Percentiles rank a stretch among this genome's conserved stretches.
Evolutionary conservation across 1,284 basidiomycete species (phyloP).

Genomic region (Wallemia hederae): DNA sequence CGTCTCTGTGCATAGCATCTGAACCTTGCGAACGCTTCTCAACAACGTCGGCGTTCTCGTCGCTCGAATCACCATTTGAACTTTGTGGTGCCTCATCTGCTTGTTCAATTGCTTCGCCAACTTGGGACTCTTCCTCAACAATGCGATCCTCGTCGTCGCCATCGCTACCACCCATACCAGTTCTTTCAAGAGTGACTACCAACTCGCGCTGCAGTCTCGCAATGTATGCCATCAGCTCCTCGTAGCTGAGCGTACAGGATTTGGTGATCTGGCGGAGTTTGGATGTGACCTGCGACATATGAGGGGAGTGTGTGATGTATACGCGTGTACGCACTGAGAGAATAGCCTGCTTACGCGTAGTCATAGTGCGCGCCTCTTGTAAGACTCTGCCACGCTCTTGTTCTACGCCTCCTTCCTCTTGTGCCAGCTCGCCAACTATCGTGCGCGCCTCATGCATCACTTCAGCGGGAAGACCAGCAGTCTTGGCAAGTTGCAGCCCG

Average conservation of each 20-base stretch:
- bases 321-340: background rate
- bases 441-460: background rate
- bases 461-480: background rate
- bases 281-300: background rate
- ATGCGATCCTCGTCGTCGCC: no score
- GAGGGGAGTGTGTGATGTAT: background rate
- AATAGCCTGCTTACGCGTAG: background rate
- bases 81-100: no score
- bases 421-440: background rate
- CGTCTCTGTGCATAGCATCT: background rate
- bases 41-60: no score
- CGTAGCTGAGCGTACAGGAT: background rate
- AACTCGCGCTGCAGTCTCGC: background rate
- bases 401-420: background rate
- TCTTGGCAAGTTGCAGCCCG: background rate
- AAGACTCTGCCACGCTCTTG: background rate
- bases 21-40: no score
- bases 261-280: background rate
- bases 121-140: background rate
- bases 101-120: no score
- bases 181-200: background rate
- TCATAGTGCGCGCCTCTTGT: background rate
- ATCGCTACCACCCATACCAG: background rate
- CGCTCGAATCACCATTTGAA: no score
- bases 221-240: background rate